These are phyloP conservation scores for Neonectria ditissima DNA, from an alignment of 2,329 filamentous ascomycete species.

Conservation along the genomic window DNA sequence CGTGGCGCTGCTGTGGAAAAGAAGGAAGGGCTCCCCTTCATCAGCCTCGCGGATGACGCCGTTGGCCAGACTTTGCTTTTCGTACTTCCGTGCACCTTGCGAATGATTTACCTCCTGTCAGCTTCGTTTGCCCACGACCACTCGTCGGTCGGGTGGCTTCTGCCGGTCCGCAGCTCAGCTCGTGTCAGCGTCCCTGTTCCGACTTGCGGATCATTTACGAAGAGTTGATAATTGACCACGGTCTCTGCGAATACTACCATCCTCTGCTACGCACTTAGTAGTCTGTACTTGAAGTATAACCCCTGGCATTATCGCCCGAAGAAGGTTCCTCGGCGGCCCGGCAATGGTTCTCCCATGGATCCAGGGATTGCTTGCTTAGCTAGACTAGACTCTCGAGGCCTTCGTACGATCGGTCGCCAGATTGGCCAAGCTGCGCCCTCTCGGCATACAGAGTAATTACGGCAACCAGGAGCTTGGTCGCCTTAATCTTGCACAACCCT, in stretches of 20 bases:
- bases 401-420: conserved; percentile 1
- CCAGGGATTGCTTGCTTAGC: neutral
- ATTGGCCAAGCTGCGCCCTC: conserved; percentile 4
- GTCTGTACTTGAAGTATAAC: neutral
- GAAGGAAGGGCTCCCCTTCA: conserved; percentile 1
- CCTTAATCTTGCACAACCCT: conserved; percentile 6
- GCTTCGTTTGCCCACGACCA: neutral
- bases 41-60: neutral
- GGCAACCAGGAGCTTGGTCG: conserved; percentile 4
- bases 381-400: neutral
- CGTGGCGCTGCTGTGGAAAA: conserved; percentile 19
- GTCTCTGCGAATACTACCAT: too few relatives aligned
- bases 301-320: conserved; percentile 2
- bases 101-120: too few relatives aligned
- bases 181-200: too few relatives aligned
- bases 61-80: neutral
- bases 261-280: too few relatives aligned
- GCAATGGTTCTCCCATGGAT: conserved; percentile 15
- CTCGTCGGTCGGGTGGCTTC: neutral
- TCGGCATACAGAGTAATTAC: conserved; percentile 13
- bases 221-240: too few relatives aligned
- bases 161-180: neutral
- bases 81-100: neutral
- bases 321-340: conserved; percentile 7
- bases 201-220: too few relatives aligned